Percentiles rank a stretch among this genome's conserved stretches.
Evolutionary conservation across 1,139 yeast species (phyloP).

Genomic region (Kazachstania sp.): DNA sequence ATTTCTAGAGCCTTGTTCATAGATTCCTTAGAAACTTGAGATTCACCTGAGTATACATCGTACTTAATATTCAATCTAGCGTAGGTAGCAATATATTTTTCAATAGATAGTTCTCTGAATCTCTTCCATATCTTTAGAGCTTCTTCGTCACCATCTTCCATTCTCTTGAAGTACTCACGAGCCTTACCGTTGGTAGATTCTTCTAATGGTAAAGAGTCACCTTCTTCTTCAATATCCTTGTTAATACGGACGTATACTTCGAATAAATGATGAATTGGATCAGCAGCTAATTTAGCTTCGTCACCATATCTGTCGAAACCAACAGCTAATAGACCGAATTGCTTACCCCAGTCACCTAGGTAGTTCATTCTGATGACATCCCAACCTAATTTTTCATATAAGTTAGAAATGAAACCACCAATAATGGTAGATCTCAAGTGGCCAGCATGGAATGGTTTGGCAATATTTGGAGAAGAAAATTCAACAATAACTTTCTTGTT

Average conservation of each 20-base stretch:
- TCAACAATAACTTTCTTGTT: slow-evolving; percentile 73
- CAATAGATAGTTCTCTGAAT: slow-evolving; percentile 85
- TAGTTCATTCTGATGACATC: slow-evolving; percentile 85
- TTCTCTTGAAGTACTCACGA: slow-evolving; percentile 73
- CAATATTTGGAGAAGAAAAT: slow-evolving; percentile 96
- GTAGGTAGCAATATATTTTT: slow-evolving; percentile 76
- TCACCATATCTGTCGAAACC: slow-evolving; percentile 83
- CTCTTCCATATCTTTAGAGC: slow-evolving; percentile 76
- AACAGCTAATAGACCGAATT: slow-evolving; percentile 90
- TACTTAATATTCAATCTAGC: slow-evolving; percentile 84
- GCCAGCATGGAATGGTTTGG: slow-evolving; percentile 99
- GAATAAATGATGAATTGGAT: slow-evolving; percentile 92
- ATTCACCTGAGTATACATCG: slow-evolving; percentile 91
- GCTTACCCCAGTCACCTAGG: slow-evolving; percentile 99
- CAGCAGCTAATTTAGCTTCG: slow-evolving; percentile 58
- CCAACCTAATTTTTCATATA: slow-evolving; percentile 88
- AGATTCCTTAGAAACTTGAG: slow-evolving; percentile 71
- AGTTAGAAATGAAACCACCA: slow-evolving; percentile 91
- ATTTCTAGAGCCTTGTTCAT: slow-evolving; percentile 60
- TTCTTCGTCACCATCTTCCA: slow-evolving; percentile 89
- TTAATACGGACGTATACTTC: slow-evolving; percentile 88
- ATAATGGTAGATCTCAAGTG: slow-evolving; percentile 96
- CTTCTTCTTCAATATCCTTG: slow-evolving; percentile 69
- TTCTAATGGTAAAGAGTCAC: slow-evolving; percentile 47
- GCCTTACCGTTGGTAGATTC: slow-evolving; percentile 69